These are phyloP conservation scores for Teratosphaeria gauchensis DNA, from an alignment of 2,329 filamentous ascomycete genomes.

Conservation along the genomic window DNA sequence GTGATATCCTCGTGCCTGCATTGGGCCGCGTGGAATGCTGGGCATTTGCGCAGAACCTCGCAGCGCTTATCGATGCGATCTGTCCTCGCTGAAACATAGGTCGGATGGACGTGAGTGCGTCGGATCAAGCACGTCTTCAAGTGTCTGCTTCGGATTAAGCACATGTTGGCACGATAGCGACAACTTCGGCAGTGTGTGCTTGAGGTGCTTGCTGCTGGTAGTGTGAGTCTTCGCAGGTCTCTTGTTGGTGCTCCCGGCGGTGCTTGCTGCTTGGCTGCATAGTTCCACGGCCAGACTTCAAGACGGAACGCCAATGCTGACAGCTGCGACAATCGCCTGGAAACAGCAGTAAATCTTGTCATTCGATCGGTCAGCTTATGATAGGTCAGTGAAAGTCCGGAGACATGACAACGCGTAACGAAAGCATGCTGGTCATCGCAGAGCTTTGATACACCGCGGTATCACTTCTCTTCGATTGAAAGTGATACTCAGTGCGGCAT, in stretches of 20 bases:
- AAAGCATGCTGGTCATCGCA: too few species aligned
- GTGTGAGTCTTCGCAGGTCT: not conserved
- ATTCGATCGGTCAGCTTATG: too few species aligned
- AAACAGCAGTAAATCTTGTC: not conserved
- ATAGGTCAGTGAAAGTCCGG: too few species aligned
- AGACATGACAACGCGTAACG: too few species aligned
- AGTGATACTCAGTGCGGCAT: too few species aligned
- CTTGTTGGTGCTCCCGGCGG: not conserved
- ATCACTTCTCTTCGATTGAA: too few species aligned
- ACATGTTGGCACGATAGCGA: not conserved
- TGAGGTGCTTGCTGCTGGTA: not conserved
- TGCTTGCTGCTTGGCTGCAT: not conserved
- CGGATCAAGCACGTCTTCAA: not conserved
- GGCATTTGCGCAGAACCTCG: not conserved
- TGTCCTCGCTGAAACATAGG: too few species aligned
- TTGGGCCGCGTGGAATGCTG: not conserved
- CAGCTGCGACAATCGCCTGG: not conserved
- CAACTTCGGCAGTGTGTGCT: not conserved
- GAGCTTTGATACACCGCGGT: too few species aligned
- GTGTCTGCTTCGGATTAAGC: not conserved
- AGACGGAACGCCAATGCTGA: not conserved
- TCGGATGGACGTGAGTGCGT: too few species aligned
- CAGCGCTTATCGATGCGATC: too few species aligned
- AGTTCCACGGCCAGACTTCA: not conserved
- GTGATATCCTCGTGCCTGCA: not conserved